These are phyloP conservation scores for Penicillium crystallinum DNA, from an alignment of 495 filamentous ascomycete species.

Conservation along the genomic window DNA sequence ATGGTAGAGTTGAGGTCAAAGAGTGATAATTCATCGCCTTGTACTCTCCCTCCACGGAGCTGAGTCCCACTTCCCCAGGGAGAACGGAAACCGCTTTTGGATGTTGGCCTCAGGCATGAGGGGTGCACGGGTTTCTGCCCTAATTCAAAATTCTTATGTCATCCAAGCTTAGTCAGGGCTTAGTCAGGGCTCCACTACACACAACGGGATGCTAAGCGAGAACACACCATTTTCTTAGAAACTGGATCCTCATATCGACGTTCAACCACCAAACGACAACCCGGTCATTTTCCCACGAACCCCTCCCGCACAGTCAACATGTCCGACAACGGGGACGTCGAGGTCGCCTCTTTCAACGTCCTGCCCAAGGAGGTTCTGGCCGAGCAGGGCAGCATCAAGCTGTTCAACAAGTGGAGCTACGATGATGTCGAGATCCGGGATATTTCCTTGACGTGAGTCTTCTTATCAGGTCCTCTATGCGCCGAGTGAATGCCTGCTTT, in stretches of 20 bases:
- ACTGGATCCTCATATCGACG: slow-evolving; percentile 10
- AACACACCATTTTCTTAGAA: slow-evolving; percentile 33
- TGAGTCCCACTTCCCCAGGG: too few species aligned
- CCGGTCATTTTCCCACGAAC: slow-evolving; percentile 38
- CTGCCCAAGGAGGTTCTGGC: slow-evolving; percentile 91
- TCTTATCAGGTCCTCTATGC: slow-evolving; percentile 20
- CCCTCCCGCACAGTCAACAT: slow-evolving; percentile 57
- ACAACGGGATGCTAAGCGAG: slow-evolving; percentile 47
- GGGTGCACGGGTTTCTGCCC: slow-evolving; percentile 20
- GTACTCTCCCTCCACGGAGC: too few species aligned
- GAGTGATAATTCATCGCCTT: too few species aligned
- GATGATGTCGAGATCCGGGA: slow-evolving; percentile 99
- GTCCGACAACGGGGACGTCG: slow-evolving; percentile 95
- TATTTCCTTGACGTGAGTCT: slow-evolving; percentile 96
- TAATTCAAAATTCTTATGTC: slow-evolving; percentile 40
- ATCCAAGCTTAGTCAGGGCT: too few species aligned
- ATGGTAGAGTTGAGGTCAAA: too few species aligned
- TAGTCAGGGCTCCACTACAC: too few species aligned
- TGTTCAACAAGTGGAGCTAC: slow-evolving; percentile 97
- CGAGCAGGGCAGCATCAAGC: slow-evolving; percentile 90
- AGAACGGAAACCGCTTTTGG: too few species aligned
- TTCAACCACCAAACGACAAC: slow-evolving; percentile 41
- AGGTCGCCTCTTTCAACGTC: slow-evolving; percentile 72
- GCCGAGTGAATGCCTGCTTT: slow-evolving; percentile 15
- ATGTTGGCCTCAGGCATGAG: too few species aligned